phyloP scores from a whole-genome alignment of 257 asterid species.

The Solanum peruvianum region DNA sequence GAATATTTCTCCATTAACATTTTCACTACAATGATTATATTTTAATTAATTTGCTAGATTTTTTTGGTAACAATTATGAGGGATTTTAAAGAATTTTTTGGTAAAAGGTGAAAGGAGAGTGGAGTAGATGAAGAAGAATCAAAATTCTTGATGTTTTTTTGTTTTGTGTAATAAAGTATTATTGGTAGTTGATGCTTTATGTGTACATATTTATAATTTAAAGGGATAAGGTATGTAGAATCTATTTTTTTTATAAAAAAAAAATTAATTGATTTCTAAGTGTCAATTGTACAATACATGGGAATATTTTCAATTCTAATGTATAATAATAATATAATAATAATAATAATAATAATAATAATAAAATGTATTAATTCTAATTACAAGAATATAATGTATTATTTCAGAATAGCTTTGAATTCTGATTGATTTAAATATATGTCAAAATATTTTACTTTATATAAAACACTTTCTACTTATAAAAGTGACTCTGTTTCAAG shows the following conservation, averaged over 20 bases:
- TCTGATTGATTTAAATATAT: background rate
- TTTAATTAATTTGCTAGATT: background rate
- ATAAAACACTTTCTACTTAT: background rate
- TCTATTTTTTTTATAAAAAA: too few relatives aligned
- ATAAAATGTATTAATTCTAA: background rate
- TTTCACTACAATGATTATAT: background rate
- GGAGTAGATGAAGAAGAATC: constrained; percentile 71
- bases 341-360: background rate
- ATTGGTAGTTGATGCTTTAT: constrained; percentile 34
- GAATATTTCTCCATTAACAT: constrained; percentile 13
- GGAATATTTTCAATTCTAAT: background rate
- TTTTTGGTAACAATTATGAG: background rate
- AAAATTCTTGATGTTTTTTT: constrained; percentile 11
- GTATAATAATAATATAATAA: background rate
- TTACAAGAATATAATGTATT: background rate
- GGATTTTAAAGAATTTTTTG: constrained; percentile 4
- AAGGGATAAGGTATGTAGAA: background rate
- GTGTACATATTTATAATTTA: background rate
- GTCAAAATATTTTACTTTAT: background rate
- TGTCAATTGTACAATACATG: background rate
- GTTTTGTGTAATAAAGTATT: constrained; percentile 7
- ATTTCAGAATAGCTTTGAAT: background rate
- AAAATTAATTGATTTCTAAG: background rate
- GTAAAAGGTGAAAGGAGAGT: constrained; percentile 27
- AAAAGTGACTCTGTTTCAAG: background rate